Evolutionary conservation across 768 basidiomycete genomes (phyloP), one percentile per base, ranked within the genome.

Genomic region (Gymnopilus dilepis): DNA sequence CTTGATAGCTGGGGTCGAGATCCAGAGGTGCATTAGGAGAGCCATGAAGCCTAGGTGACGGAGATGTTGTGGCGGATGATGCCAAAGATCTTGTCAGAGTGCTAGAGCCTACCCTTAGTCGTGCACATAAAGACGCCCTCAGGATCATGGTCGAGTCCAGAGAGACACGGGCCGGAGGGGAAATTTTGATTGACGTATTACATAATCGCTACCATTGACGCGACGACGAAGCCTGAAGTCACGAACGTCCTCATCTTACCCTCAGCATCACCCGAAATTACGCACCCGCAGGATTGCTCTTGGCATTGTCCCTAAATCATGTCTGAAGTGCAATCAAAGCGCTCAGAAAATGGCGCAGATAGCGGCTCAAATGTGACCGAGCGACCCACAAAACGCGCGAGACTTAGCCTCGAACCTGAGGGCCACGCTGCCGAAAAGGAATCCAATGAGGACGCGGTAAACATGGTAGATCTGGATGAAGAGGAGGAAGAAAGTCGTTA

Each of bases 1-100:
- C 78, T 67, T 81, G 80, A 60, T 91, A 76, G 33, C 84, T 84
- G 8, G 91, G 84, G 70, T 94, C 92, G 37, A 94, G 77, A 43
- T 86, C 74, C 8, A 91, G 67, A 31, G 86, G 78, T 4, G 84
- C 80, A 65, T 88, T 90, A n/a, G 85, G 82, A 45, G 82, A 80
- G 40, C 72, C 60, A 24, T 69, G 50, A n/a, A 70, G 61, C 11
- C 62, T 51, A 40, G 62, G 59, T 8, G 76, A 62, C 38, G 74
- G 74, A 7, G 81, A 66, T 28, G 69, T 62, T 3, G 60, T 7
- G 11, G 40, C 34, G 40, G 37, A 58, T 22, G 22, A 51, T 26
- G 33, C 13, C 1, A 45, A 11, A 21, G n/a, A 8, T 19, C 45
- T 21, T 13, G 9, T 9, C 26, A 41, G 55, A 50, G 9, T 24